These are phyloP conservation scores for Backusella sp. DNA, from an alignment of 192 early-diverging fungal genomes.

Conservation along the genomic window DNA sequence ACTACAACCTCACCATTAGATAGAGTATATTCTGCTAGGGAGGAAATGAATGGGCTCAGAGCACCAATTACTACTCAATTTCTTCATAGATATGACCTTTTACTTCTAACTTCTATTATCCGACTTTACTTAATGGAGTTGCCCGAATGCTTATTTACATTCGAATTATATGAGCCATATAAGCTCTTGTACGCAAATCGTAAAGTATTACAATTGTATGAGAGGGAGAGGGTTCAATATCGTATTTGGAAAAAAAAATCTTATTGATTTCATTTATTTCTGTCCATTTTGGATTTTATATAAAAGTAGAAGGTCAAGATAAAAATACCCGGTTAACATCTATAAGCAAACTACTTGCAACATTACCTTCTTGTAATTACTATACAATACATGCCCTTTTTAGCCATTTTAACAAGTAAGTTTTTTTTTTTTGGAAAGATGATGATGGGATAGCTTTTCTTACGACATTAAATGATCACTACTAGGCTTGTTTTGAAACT, in stretches of 20 bases:
- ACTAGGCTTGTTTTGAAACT: background rate
- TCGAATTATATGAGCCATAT: slow-evolving; percentile 70
- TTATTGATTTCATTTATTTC: slow-evolving; percentile 4
- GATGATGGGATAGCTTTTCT: background rate
- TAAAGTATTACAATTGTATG: slow-evolving; percentile 28
- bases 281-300: background rate
- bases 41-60: slow-evolving; percentile 58
- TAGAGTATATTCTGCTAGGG: slow-evolving; percentile 60
- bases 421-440: background rate
- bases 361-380: slow-evolving; percentile 46
- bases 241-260: background rate
- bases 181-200: slow-evolving; percentile 63
- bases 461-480: background rate
- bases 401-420: slow-evolving; percentile 33
- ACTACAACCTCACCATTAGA: slow-evolving; percentile 53
- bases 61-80: slow-evolving; percentile 51
- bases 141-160: slow-evolving; percentile 66
- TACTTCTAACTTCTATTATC: slow-evolving; percentile 57
- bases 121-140: slow-evolving; percentile 73
- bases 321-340: slow-evolving; percentile 39
- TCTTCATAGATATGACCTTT: slow-evolving; percentile 57
- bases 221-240: background rate
- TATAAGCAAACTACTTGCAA: slow-evolving; percentile 46
- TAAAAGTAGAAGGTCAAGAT: slow-evolving; percentile 23
- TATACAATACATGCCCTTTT: slow-evolving; percentile 44